Percentiles rank a stretch among this genome's conserved stretches.
phyloP scores from a whole-genome alignment of 75 land plant species.

The Pinus taeda region DNA sequence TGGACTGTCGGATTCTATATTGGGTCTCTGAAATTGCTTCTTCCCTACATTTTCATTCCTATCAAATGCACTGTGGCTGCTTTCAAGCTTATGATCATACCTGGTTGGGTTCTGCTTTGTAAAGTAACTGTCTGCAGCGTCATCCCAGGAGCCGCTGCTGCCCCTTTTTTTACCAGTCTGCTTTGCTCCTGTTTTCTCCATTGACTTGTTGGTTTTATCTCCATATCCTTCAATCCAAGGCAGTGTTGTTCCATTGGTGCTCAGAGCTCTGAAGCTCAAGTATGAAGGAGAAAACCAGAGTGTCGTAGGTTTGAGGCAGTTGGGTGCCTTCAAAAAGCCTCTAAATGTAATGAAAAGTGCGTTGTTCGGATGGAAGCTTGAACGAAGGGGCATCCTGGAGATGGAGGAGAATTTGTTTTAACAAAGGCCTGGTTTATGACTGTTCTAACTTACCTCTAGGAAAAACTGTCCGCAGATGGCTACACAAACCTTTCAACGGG shows the following conservation, averaged over 20 bases:
- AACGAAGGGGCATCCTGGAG: background rate
- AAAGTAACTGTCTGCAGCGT: slow-evolving; percentile 22
- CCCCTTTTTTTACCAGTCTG: background rate
- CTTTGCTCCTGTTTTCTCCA: slow-evolving; percentile 1
- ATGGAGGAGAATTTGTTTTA: background rate
- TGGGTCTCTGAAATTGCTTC: slow-evolving; percentile 1
- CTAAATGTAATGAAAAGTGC: background rate
- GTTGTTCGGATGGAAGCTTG: background rate
- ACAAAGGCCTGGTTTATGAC: background rate
- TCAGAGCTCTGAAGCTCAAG: background rate
- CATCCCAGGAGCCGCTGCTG: slow-evolving; percentile 37
- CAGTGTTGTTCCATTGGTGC: slow-evolving; percentile 8
- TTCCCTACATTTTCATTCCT: background rate
- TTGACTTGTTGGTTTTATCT: background rate
- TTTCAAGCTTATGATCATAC: background rate
- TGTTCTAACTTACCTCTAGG: too few species aligned
- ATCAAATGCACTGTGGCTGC: background rate
- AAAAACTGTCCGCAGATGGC: too few species aligned
- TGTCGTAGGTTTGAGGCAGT: background rate
- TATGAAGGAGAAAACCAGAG: background rate
- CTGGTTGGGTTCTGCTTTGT: background rate
- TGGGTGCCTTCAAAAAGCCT: background rate
- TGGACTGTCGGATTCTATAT: background rate
- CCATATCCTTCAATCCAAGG: slow-evolving; percentile 28
- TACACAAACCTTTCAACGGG: too few species aligned